Evolutionary conservation across 306 rosid genomes (phyloP).

Genomic region (Luffa acutangula): DNA sequence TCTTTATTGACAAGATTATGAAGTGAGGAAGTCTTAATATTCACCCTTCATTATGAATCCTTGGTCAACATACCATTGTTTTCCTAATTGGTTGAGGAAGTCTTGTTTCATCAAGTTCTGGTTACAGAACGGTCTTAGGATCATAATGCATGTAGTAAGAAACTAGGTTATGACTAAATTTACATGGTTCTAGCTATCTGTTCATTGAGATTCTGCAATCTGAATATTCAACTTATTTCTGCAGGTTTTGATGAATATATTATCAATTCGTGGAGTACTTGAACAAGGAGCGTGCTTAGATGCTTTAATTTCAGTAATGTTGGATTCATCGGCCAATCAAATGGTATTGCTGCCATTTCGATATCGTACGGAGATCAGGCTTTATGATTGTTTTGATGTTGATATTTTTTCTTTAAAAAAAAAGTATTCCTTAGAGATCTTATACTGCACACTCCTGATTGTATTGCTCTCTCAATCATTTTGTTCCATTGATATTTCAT

Average conservation of each 20-base stretch:
- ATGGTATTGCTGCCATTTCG: slow-evolving; percentile 34
- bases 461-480: neutral
- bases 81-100: neutral
- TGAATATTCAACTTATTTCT: slow-evolving; percentile 12
- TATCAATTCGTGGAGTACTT: slow-evolving; percentile 64
- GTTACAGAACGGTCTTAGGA: neutral
- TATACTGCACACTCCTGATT: neutral
- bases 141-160: neutral
- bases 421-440: no score
- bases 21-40: neutral
- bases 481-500: neutral
- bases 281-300: slow-evolving; percentile 91
- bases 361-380: neutral
- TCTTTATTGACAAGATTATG: neutral
- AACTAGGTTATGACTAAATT: neutral
- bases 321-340: slow-evolving; percentile 86
- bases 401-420: no score
- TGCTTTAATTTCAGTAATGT: slow-evolving; percentile 75
- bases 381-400: neutral
- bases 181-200: neutral
- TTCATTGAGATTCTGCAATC: neutral
- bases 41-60: neutral
- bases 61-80: neutral
- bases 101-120: neutral
- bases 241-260: slow-evolving; percentile 77